phyloP scores from a whole-genome alignment of 768 basidiomycete genomes.

The Amanita subjunquillea region DNA sequence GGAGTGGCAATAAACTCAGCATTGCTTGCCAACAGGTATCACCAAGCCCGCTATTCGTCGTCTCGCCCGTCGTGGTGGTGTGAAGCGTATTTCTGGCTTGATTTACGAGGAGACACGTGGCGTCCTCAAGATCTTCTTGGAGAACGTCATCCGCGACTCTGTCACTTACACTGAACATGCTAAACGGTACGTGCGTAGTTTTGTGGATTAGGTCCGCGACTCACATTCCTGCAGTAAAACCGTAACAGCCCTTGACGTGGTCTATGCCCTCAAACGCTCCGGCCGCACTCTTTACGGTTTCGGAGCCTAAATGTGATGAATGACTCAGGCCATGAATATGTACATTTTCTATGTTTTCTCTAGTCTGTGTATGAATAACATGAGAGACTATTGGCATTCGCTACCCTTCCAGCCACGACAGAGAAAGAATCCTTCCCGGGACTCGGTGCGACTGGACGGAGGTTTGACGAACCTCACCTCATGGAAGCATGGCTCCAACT shows the following conservation, averaged over 20 bases:
- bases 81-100: constrained; percentile 67
- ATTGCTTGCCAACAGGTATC: constrained; percentile 17
- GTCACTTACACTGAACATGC: constrained; percentile 93
- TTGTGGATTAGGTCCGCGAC: too few relatives aligned
- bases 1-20: not conserved
- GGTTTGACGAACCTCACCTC: constrained; percentile 71
- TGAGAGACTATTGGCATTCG: not conserved
- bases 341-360: not conserved
- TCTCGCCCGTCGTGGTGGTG: constrained; percentile 78
- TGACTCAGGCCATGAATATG: not conserved
- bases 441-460: constrained; percentile 64
- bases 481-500: constrained; percentile 54
- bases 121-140: constrained; percentile 65
- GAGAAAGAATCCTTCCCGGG: constrained; percentile 79
- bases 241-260: constrained; percentile 81
- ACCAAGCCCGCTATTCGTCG: constrained; percentile 65
- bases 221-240: constrained; percentile 43
- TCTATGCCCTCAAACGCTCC: constrained; percentile 65
- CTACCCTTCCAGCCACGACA: constrained; percentile 60
- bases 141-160: constrained; percentile 80
- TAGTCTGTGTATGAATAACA: not conserved
- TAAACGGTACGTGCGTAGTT: constrained; percentile 41
- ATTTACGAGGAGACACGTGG: constrained; percentile 80
- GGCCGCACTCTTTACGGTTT: constrained; percentile 78
- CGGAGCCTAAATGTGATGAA: constrained; percentile 40